Evolutionary conservation across 495 filamentous ascomycete genomes (phyloP).

Genomic region (Neohortaea acidophila): DNA sequence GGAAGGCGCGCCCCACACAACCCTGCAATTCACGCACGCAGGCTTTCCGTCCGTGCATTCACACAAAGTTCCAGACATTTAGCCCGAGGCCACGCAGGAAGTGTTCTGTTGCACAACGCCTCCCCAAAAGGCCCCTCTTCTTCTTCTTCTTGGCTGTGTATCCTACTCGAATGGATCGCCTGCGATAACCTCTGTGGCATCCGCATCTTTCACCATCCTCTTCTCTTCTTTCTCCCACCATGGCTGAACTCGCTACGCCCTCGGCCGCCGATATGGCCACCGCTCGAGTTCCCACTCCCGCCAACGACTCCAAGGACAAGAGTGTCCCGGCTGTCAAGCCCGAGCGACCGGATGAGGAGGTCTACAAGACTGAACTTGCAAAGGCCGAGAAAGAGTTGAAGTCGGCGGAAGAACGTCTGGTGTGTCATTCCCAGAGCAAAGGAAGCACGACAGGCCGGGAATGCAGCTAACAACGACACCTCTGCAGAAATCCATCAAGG

Average conservation of each 20-base stretch:
- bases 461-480: slow-evolving; percentile 1
- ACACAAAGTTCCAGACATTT: background rate
- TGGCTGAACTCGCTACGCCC: slow-evolving; percentile 13
- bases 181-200: background rate
- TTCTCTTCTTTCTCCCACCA: too few species aligned
- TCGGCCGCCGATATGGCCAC: slow-evolving; percentile 4
- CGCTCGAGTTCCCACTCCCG: background rate
- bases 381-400: slow-evolving; percentile 72
- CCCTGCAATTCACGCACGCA: too few species aligned
- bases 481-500: slow-evolving; percentile 60
- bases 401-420: slow-evolving; percentile 56
- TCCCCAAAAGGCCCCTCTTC: too few species aligned
- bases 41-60: background rate
- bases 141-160: too few species aligned
- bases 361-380: slow-evolving; percentile 54
- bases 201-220: too few species aligned
- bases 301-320: slow-evolving; percentile 13
- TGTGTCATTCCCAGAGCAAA: slow-evolving; percentile 31
- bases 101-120: too few species aligned
- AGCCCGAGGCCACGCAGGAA: too few species aligned
- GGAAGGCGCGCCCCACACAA: too few species aligned
- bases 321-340: slow-evolving; percentile 24
- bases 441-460: background rate
- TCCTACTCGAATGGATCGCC: background rate
- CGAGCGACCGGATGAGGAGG: slow-evolving; percentile 54